Percentiles rank a stretch among this genome's conserved stretches.
Conservation (phyloP, 2,329 filamentous ascomycete genomes). For the Penicillium italicum region DNA sequence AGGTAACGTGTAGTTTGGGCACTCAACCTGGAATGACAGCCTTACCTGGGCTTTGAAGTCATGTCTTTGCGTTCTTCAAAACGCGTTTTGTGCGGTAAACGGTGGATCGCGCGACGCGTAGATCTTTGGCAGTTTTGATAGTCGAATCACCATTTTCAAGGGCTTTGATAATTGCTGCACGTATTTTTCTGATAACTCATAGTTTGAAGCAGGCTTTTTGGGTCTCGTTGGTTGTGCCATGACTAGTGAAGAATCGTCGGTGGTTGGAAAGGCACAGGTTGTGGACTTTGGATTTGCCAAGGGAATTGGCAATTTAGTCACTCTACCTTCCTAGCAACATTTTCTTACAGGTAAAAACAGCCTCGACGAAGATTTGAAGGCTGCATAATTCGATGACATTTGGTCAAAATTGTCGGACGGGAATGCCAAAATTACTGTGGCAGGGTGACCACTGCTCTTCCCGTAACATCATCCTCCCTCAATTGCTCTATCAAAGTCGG, state of each 20-base stretch:
- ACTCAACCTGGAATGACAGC: background rate
- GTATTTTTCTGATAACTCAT: background rate
- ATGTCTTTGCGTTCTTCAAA: background rate
- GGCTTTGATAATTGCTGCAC: background rate
- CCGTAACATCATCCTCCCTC: slow-evolving; percentile 16
- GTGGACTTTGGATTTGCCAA: background rate
- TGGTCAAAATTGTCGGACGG: background rate
- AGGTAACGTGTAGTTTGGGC: background rate
- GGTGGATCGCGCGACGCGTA: background rate
- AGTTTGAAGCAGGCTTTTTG: background rate
- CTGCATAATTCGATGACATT: too few relatives aligned
- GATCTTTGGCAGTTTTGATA: background rate
- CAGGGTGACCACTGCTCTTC: slow-evolving; percentile 21
- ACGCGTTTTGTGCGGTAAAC: background rate
- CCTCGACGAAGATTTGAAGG: too few relatives aligned
- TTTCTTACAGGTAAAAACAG: too few relatives aligned
- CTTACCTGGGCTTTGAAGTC: background rate
- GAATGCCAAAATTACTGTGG: slow-evolving; percentile 2
- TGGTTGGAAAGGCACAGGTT: background rate
- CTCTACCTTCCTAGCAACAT: too few relatives aligned
- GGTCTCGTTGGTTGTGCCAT: background rate
- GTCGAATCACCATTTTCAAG: background rate
- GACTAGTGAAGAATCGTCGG: background rate
- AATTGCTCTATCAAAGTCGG: slow-evolving; percentile 15
- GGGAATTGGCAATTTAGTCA: background rate